A percentile compares a stretch with the other conserved stretches of the same genome.
These are phyloP conservation scores for Podospora conica DNA, from an alignment of 495 filamentous ascomycete genomes.

Conservation along the genomic window DNA sequence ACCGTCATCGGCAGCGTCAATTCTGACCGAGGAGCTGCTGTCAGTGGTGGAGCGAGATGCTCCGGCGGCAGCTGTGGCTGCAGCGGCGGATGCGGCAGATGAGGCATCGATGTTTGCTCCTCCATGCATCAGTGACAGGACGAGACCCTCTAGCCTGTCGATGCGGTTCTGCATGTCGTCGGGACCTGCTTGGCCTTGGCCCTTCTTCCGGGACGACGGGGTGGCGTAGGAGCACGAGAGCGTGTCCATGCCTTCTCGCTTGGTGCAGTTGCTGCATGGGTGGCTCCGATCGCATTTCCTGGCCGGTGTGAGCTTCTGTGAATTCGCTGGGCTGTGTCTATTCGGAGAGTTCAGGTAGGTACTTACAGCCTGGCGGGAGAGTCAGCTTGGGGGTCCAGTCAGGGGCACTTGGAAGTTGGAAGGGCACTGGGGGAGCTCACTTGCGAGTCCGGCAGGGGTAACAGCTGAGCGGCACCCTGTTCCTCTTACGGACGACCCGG, in stretches of 20 bases:
- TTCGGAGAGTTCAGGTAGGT: neutral
- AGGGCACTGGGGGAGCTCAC: conserved; percentile 49
- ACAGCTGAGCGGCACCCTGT: conserved; percentile 90
- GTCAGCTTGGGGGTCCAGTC: neutral
- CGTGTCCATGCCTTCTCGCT: conserved; percentile 66
- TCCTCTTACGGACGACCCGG: conserved; percentile 87
- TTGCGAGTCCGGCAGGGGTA: conserved; percentile 86
- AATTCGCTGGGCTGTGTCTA: neutral
- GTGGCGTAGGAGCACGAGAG: conserved; percentile 86
- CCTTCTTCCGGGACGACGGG: conserved; percentile 69
- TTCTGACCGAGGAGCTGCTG: conserved; percentile 53
- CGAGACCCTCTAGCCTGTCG: conserved; percentile 89
- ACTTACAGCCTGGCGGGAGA: neutral
- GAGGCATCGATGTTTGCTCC: conserved; percentile 49
- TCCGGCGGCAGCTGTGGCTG: conserved; percentile 51
- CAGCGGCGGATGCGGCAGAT: conserved; percentile 21
- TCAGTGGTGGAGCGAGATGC: conserved; percentile 57
- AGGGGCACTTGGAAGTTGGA: neutral
- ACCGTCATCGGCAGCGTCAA: conserved; percentile 46
- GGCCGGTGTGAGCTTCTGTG: neutral
- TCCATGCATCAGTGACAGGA: conserved; percentile 93
- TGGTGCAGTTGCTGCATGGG: conserved; percentile 94
- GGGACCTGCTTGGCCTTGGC: conserved; percentile 59
- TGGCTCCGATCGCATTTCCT: conserved; percentile 87
- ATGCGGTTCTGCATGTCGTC: conserved; percentile 99